These are phyloP conservation scores for Backusella westeae DNA, from an alignment of 192 early-diverging fungal species.

Conservation along the genomic window DNA sequence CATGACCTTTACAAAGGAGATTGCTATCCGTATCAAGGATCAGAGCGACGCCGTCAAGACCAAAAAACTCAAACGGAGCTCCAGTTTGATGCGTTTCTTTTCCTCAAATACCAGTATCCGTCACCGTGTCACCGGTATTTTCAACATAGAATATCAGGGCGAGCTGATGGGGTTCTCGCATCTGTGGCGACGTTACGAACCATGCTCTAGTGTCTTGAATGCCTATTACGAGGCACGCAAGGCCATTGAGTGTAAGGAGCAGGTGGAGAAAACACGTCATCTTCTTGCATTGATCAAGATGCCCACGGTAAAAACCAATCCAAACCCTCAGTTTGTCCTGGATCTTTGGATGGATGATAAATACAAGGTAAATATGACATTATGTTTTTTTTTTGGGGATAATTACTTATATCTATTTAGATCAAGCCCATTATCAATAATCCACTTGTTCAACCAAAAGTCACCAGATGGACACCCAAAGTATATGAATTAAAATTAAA, in stretches of 20 bases:
- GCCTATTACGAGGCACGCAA: background rate
- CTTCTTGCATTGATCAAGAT: background rate
- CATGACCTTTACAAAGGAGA: constrained; percentile 54
- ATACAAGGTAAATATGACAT: background rate
- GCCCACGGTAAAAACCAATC: background rate
- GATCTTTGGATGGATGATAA: background rate
- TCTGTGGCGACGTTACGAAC: background rate
- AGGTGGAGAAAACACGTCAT: background rate
- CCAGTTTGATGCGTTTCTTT: constrained; percentile 1
- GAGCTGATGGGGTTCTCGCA: background rate
- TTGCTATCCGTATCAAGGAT: constrained; percentile 57
- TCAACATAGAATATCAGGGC: background rate
- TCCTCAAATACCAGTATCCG: background rate
- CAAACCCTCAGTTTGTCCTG: background rate
- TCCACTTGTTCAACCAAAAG: background rate
- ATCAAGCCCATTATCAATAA: background rate
- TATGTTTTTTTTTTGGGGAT: background rate
- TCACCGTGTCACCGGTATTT: background rate
- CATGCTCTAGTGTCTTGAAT: background rate
- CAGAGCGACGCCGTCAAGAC: constrained; percentile 6
- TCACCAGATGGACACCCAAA: background rate
- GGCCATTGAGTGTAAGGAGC: background rate
- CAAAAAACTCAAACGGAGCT: background rate
- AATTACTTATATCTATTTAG: background rate
- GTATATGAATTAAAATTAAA: background rate